These are phyloP conservation scores for Zizania palustris DNA, from an alignment of 202 grass and related monocot species.

Conservation along the genomic window DNA sequence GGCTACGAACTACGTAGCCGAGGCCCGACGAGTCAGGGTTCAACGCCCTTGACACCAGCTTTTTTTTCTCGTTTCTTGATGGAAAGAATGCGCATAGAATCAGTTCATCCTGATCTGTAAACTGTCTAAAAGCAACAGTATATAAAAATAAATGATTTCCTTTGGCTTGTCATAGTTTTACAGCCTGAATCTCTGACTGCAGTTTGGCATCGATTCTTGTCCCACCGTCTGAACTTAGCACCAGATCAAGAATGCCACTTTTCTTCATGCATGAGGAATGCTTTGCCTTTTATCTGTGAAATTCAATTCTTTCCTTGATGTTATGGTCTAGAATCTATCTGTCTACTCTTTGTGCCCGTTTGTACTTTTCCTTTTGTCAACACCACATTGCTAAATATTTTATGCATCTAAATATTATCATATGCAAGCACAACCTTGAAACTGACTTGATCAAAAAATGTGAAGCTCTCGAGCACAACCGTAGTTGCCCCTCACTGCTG, in stretches of 20 bases:
- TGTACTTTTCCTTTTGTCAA: background rate
- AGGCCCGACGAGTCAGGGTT: no score
- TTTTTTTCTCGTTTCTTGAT: background rate
- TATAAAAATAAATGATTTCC: background rate
- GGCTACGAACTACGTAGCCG: no score
- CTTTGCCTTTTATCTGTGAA: background rate
- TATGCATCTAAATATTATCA: background rate
- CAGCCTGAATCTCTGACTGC: background rate
- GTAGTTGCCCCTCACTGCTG: background rate
- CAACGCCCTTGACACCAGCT: no score
- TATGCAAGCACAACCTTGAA: background rate
- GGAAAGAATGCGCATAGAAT: background rate
- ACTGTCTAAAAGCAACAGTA: background rate
- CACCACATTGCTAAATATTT: background rate
- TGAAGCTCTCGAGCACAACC: background rate
- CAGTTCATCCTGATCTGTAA: background rate
- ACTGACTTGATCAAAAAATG: slow-evolving; percentile 33
- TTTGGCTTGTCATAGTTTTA: background rate
- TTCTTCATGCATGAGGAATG: background rate
- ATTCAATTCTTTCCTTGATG: background rate
- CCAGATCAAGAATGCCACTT: background rate
- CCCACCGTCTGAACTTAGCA: background rate
- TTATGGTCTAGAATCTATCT: background rate
- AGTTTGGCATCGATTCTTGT: background rate
- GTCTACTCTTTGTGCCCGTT: slow-evolving; percentile 15